Base-by-base conservation (phyloP, 164 flowering plant genomes). In the Chimonanthus salicifolius region DNA sequence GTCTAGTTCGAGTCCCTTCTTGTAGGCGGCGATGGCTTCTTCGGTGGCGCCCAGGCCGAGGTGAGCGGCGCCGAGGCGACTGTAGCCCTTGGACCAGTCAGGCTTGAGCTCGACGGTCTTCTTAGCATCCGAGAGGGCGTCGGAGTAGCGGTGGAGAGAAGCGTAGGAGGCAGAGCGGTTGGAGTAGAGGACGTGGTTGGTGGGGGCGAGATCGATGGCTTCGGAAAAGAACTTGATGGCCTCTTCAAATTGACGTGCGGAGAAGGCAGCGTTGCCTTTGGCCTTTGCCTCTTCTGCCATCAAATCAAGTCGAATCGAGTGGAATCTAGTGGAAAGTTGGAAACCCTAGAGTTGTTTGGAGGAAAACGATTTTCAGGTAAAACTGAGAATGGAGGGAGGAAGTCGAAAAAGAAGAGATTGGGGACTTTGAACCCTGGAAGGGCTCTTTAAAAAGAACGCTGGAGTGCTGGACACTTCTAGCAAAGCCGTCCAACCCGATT, bases 231-330 rank as follows among this genome's bases (percentile, higher is more conserved):
- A 91, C 15, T 74, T 72, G 62, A 94, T 74, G 67, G 99, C 97
- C 68, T 85, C 81, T 5, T 76, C 15, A 81, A 73, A 96, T 43
- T 85, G 83, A 3, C 93, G 93, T 74, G 95, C 71, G 47, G 98
- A 79, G 87, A 96, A 96, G 49, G 98, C 98, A 0, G 97, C 91
- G 90, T 96, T 96, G 45, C 99, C 99, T 78, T 89, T 91, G 75
- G 99, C 91, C 84, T 96, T 96, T 46, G 98, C 97, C 85, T 90
- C 98, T 64, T 96, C 99, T 47, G 99, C 98, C 94, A 90, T 80
- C 47, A 60, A 33, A 68, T 47, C 18, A 51, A 4, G 13, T 10
- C 58, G 58, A 8, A 54, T 33, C 33, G 33, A 33, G 33, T 33
- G 33, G 33, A 33, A 33, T 33, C 33, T 33, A 33, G 33, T 33